Base-by-base conservation (phyloP, 495 filamentous ascomycete genomes). In the Neurospora cerealis region DNA sequence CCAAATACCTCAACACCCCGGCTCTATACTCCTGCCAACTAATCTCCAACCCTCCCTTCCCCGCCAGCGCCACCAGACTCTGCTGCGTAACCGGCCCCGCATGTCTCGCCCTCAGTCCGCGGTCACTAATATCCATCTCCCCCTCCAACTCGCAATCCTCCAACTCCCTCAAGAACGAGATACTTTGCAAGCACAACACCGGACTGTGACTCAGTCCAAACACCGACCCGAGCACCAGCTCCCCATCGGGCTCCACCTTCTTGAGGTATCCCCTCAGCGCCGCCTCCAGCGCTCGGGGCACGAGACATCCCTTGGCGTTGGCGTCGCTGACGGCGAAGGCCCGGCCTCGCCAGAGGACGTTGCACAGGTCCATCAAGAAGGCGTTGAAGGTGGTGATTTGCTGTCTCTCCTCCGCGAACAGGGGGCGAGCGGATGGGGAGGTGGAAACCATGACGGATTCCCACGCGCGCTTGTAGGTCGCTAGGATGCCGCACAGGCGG, bases 341-440 rank as follows among this genome's bases (percentile, higher is more conserved):
- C 17, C 91, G 90, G 28, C 89, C 90, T 24, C 93, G 88, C 93
- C 94, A 96, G 17, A 97, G 76, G 66, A 93, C 88, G 77, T 97
- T 96, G 83, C 93, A 96, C 48, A 93, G 86, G 77, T 97, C 94
- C 91, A 96, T 96, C 39, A 97, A 86, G 77, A 91, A 94, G 10
- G 91, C 91, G 80, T 97, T 97, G 83, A 96, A 95, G 28, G 87
- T 84, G 54, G 88, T 86, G 71, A 94, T 88, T 76, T 87, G 88
- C 75, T 81, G 82, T 69, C 81, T 85, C 75, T 83, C 87, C 74
- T 83, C 87, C 70, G 73, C 80, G 71, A 72, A 83, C 11, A 75
- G 83, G 42, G 71, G 78, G 7, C 78, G 71, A 11, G 71, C 10
- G 21, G 71, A 28, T 6, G 73, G 73, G 11, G 46, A 74, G 2